Base-by-base conservation (phyloP, 305 asterid genomes). In the Fraxinus albicans region DNA sequence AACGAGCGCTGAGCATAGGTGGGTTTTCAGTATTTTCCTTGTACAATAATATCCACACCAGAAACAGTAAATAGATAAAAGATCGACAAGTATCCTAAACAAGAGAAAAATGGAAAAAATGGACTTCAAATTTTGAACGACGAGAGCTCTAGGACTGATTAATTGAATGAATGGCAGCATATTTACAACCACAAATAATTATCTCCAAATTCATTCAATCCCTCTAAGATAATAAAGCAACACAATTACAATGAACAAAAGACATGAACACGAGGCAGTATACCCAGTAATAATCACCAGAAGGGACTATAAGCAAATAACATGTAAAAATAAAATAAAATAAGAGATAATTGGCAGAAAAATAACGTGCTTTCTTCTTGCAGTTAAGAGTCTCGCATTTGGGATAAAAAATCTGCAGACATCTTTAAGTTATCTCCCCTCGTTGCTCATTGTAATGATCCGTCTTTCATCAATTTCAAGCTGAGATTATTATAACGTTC, bases 401-500 rank as follows among this genome's bases (percentile, higher is more conserved):
- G 40, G 21, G 76, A 70, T 70, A 70, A 70, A 15, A 70, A 13
- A 5, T 10, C 42, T 2, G 19, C 76, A 3, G 2, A 4, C 40
- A 0, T 70, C 21, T n/a, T 5, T 13, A 69, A 29, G 38, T 31
- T 70, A 70, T 31, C 40, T 70, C 80, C 73, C 83, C 74, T 85
- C 85, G 7, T 72, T 82, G 85, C 60, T 73, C 83, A 60, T n/a
- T 85, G 86, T 67, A 89, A 86, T 35, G 93, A 91, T 60, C 87
- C 90, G 8, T 89, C 90, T 77, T 89, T 86, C 83, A 90, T 85
- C 88, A 91, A 50, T 75, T 87, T 90, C 89, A 90, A 89, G 86
- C 93, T 91, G 53, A 91, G 92, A 83, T 76, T 88, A 36, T 90
- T 91, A 79, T 91, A 91, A 50, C 95, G 90, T 74, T 91, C 95